phyloP scores from a whole-genome alignment of 805 yeast genomes.

The Starmerella bombi region DNA sequence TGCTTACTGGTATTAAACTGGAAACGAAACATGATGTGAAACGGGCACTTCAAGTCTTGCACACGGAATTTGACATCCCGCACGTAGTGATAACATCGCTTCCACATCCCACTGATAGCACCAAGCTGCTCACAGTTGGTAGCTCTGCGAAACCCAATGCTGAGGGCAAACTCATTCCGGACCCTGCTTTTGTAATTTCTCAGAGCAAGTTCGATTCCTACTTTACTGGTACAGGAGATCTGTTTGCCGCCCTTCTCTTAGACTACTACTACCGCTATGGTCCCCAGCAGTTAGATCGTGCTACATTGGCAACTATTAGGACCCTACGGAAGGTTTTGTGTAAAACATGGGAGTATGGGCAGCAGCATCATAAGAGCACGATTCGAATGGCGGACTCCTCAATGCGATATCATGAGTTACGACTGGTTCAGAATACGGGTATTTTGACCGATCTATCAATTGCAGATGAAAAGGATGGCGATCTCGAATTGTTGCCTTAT shows the following conservation, averaged over 20 bases:
- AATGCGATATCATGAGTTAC: slow-evolving; percentile 62
- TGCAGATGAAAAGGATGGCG: neutral
- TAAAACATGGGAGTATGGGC: slow-evolving; percentile 19
- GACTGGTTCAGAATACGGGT: slow-evolving; percentile 48
- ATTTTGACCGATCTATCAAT: slow-evolving; percentile 4
- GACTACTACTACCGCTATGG: slow-evolving; percentile 37
- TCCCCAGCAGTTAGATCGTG: slow-evolving; percentile 25
- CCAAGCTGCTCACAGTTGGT: slow-evolving; percentile 34
- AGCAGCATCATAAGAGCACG: slow-evolving; percentile 31
- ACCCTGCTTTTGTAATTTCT: slow-evolving; percentile 31
- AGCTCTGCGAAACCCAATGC: slow-evolving; percentile 26
- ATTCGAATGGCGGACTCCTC: slow-evolving; percentile 24
- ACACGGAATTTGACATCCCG: slow-evolving; percentile 36
- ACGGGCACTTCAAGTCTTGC: slow-evolving; percentile 38
- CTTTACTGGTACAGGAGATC: slow-evolving; percentile 91
- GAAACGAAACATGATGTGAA: slow-evolving; percentile 30
- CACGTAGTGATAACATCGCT: slow-evolving; percentile 60
- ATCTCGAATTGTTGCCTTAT: neutral
- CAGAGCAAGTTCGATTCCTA: slow-evolving; percentile 60
- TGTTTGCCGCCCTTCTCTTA: slow-evolving; percentile 65
- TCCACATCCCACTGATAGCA: slow-evolving; percentile 20
- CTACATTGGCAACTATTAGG: slow-evolving; percentile 31
- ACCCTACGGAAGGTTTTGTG: slow-evolving; percentile 37
- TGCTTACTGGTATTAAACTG: slow-evolving; percentile 44
- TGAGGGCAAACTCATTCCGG: neutral